These are phyloP conservation scores for Saccharum spontaneum DNA, from an alignment of 176 grass and related monocot species.

Conservation along the genomic window DNA sequence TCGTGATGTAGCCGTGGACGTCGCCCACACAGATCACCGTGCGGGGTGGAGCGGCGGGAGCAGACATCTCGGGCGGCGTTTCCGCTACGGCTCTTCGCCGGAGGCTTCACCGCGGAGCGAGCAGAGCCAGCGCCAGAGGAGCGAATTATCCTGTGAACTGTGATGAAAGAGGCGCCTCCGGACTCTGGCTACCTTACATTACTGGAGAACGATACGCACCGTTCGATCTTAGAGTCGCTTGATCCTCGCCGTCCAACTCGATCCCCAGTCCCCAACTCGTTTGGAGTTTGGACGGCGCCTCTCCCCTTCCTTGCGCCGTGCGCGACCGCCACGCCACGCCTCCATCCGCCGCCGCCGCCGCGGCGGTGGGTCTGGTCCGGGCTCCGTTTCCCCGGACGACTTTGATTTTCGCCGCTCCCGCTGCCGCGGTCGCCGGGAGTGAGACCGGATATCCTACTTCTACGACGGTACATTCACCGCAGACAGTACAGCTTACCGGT, in stretches of 20 bases:
- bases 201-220: neutral
- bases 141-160: neutral
- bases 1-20: slow-evolving; percentile 78
- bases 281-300: neutral
- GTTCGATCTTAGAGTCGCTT: neutral
- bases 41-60: slow-evolving; percentile 2
- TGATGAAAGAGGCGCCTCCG: neutral
- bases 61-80: slow-evolving; percentile 26
- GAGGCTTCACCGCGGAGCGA: neutral
- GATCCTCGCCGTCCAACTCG: slow-evolving; percentile 10
- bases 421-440: neutral
- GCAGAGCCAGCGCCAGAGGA: neutral
- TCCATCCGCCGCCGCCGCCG: neutral
- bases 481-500: slow-evolving; percentile 44
- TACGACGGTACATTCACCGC: slow-evolving; percentile 65
- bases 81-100: neutral
- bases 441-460: slow-evolving; percentile 86
- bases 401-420: neutral
- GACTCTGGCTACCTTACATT: neutral
- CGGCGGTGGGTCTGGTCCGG: neutral
- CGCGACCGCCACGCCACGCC: neutral
- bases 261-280: no score
- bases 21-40: slow-evolving; percentile 88
- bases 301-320: slow-evolving; percentile 11
- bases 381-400: neutral